Base-by-base conservation (phyloP, 441 rosid genomes). In the Populus tomentosa region DNA sequence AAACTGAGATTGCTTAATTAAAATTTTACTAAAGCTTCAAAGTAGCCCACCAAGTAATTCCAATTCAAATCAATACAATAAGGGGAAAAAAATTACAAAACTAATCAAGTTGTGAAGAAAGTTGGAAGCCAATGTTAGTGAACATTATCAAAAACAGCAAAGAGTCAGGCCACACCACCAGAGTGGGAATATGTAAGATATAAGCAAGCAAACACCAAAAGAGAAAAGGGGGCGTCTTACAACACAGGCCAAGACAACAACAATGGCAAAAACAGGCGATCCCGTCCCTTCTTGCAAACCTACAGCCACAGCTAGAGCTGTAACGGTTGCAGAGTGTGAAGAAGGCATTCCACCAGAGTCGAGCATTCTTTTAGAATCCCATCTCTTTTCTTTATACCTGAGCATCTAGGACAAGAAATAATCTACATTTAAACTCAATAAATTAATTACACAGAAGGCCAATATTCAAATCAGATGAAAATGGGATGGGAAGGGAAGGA, bases 321-420 rank as follows among this genome's bases (percentile, higher is more conserved):
- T 90, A 73, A 96, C 99, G 1, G 98, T 94, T 72, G 99, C 92
- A 10, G 98, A 94, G 77, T 96, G 99, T 1, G 98, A 96, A 4
- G 99, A 96, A 9, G 98, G 99, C 99, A 96, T 94, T 74, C 98
- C 99, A 81, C 99, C 98, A 30, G 99, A 96, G 76, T 80, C 92
- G 59, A 96, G 79, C 90, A 96, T 81, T 81, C 88, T 85, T 86
- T 87, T 96, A 38, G 99, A 88, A 82, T 96, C 99, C 99, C 99
- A 96, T 80, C 89, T 89, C 91, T 82, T 94, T 79, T 96, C 98
- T 89, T 92, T 94, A 85, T 75, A 96, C 99, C 98, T 94, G 94
- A 89, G 88, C 86, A 86, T 87, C 93, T 86, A 90, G 87, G 85
- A 91, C 76, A 78, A 81, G 82, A 35, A 74, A 82, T 88, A 84